phyloP scores from a whole-genome alignment of 495 filamentous ascomycete genomes.

The Aspergillus wentii region DNA sequence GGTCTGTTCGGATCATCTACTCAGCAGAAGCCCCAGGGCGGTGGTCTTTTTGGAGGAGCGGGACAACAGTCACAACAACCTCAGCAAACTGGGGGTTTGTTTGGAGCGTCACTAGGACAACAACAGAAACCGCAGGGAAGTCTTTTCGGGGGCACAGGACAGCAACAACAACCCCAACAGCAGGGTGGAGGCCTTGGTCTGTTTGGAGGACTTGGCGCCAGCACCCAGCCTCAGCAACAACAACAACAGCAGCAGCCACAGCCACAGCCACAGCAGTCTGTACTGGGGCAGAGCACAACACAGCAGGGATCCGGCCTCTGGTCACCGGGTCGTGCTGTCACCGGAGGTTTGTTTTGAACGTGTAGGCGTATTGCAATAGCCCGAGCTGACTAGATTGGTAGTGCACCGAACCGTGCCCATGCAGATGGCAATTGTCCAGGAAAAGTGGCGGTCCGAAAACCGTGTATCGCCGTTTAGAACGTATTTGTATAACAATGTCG shows the following conservation, averaged over 20 bases:
- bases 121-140: constrained; percentile 37
- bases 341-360: constrained; percentile 27
- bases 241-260: constrained; percentile 16
- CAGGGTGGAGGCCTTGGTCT: constrained; percentile 25
- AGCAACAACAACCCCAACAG: constrained; percentile 35
- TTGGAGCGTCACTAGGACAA: constrained; percentile 27
- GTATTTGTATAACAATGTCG: constrained; percentile 93
- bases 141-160: constrained; percentile 23
- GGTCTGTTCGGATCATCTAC: constrained; percentile 23
- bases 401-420: constrained; percentile 77
- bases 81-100: constrained; percentile 27
- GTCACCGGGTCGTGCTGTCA: constrained; percentile 44
- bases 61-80: constrained; percentile 19
- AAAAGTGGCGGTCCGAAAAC: constrained; percentile 77
- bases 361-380: background rate
- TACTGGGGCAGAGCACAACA: constrained; percentile 33
- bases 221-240: constrained; percentile 21
- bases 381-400: constrained; percentile 10
- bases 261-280: constrained; percentile 15
- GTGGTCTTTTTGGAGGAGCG: constrained; percentile 17
- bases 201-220: constrained; percentile 19
- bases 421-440: constrained; percentile 70
- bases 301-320: constrained; percentile 41
- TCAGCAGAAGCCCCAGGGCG: constrained; percentile 11
- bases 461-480: constrained; percentile 74